Percentiles rank a stretch among this genome's conserved stretches.
Conservation (phyloP, 2,329 filamentous ascomycete species). For the Fusarium tanahbumbuense region DNA sequence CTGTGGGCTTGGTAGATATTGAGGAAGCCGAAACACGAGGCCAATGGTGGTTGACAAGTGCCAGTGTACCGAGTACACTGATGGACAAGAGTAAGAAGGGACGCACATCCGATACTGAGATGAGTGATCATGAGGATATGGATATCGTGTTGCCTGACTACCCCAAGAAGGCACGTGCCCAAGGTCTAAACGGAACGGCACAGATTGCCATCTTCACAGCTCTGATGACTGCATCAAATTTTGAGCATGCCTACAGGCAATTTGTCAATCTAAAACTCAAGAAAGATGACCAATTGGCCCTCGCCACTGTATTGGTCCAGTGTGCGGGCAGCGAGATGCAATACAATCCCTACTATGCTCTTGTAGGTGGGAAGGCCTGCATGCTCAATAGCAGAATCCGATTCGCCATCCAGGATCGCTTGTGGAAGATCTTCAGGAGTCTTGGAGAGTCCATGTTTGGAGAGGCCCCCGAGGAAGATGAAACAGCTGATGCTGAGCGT, state of each 20-base stretch:
- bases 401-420: constrained; percentile 86
- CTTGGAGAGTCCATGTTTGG: constrained; percentile 85
- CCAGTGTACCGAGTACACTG: constrained; percentile 76
- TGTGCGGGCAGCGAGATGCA: constrained; percentile 84
- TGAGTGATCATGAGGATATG: constrained; percentile 60
- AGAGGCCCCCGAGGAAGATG: constrained; percentile 69
- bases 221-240: constrained; percentile 86
- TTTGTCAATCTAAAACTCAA: constrained; percentile 86
- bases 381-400: constrained; percentile 74
- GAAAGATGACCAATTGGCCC: constrained; percentile 85
- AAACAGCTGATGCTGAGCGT: constrained; percentile 60
- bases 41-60: constrained; percentile 98
- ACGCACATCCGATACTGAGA: constrained; percentile 31
- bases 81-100: constrained; percentile 34
- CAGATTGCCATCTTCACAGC: constrained; percentile 93
- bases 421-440: constrained; percentile 87
- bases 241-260: constrained; percentile 83
- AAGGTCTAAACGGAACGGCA: constrained; percentile 88
- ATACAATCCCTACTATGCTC: constrained; percentile 94
- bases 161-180: constrained; percentile 76
- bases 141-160: constrained; percentile 73
- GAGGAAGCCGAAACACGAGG: constrained; percentile 85
- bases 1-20: constrained; percentile 85
- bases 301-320: constrained; percentile 87
- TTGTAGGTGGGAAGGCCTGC: constrained; percentile 84